phyloP scores from a whole-genome alignment of 768 basidiomycete genomes.

The Imleria badia region DNA sequence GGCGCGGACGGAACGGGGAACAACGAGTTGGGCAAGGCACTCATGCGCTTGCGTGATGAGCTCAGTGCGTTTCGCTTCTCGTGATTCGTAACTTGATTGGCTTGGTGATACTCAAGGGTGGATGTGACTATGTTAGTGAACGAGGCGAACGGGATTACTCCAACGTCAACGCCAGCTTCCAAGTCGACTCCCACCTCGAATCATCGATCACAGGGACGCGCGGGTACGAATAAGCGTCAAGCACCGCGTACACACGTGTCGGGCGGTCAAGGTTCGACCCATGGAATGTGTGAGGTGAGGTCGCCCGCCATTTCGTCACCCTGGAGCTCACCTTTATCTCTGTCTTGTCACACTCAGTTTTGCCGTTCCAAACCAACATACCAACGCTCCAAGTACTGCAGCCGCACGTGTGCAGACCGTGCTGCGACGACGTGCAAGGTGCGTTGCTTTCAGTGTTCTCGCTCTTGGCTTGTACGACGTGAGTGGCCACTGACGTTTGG shows the following conservation, averaged over 20 bases:
- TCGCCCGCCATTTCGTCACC: not conserved
- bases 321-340: not conserved
- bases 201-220: not conserved
- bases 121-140: constrained; percentile 6
- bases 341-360: constrained; percentile 34
- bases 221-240: constrained; percentile 3
- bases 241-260: constrained; percentile 10
- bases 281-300: constrained; percentile 25
- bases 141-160: not conserved
- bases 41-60: constrained; percentile 59
- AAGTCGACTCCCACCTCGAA: constrained; percentile 1
- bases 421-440: constrained; percentile 36
- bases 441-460: not conserved
- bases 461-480: not conserved
- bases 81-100: not conserved
- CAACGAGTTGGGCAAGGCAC: constrained; percentile 72
- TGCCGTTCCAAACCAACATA: constrained; percentile 60
- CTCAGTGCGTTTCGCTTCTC: constrained; percentile 37
- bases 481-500: not conserved
- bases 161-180: not conserved
- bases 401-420: constrained; percentile 55
- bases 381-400: constrained; percentile 56
- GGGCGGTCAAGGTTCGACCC: constrained; percentile 2
- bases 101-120: constrained; percentile 1
- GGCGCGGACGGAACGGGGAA: constrained; percentile 64